Evolutionary conservation across 208 protist genomes (phyloP).

Genomic region (Tritrichomonas musculus): DNA sequence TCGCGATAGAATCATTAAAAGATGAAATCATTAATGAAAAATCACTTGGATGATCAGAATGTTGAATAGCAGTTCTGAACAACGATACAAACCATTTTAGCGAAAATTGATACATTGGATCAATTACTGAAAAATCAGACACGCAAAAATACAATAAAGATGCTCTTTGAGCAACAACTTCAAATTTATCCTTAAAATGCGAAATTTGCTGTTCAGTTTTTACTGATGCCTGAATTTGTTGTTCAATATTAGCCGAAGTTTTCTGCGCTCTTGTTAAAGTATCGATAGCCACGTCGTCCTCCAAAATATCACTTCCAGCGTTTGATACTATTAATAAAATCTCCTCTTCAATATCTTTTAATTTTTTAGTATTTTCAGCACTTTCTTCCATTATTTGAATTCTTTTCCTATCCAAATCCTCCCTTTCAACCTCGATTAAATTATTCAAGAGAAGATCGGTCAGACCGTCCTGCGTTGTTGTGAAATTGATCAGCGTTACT

Average conservation of each 20-base stretch:
- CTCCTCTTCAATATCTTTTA: constrained; percentile 90
- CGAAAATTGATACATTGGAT: constrained; percentile 55
- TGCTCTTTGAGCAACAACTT: constrained; percentile 72
- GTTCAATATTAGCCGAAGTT: constrained; percentile 73
- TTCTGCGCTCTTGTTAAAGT: constrained; percentile 73
- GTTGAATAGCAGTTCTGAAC: background rate
- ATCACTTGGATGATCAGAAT: background rate
- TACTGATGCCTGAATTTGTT: constrained; percentile 72
- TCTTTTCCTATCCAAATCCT: constrained; percentile 88
- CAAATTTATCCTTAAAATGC: constrained; percentile 72
- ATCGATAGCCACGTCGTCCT: constrained; percentile 87
- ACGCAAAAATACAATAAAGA: constrained; percentile 82
- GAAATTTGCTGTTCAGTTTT: constrained; percentile 80
- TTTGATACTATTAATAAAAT: constrained; percentile 79
- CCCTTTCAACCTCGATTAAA: constrained; percentile 87
- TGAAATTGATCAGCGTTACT: constrained; percentile 96
- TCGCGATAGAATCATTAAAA: constrained; percentile 73
- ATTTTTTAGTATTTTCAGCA: constrained; percentile 93
- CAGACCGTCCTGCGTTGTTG: constrained; percentile 87
- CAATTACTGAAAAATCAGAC: constrained; percentile 58
- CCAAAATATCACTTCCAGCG: constrained; percentile 81
- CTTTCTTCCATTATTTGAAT: constrained; percentile 79
- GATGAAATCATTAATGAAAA: background rate
- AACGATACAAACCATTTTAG: background rate
- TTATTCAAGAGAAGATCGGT: constrained; percentile 93